Evolutionary conservation across 257 asterid species (phyloP).

Genomic region (Capsicum rhomboideum): DNA sequence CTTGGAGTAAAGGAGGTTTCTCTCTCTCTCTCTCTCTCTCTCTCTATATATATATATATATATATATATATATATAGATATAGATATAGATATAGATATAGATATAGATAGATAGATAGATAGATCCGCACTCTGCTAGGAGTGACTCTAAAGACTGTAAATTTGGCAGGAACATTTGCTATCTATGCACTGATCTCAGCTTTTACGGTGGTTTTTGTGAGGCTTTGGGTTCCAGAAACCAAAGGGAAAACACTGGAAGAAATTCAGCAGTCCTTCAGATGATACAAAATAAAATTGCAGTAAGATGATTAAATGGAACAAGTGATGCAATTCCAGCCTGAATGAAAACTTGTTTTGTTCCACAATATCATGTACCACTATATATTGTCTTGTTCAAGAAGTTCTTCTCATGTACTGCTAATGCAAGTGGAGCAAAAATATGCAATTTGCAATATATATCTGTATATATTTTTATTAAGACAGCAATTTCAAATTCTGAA

Average conservation of each 20-base stretch:
- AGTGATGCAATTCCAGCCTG: neutral
- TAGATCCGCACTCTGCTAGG: neutral
- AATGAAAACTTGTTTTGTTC: neutral
- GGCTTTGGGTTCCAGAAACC: constrained; percentile 81
- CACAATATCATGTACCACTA: neutral
- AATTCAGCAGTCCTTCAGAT: constrained; percentile 56
- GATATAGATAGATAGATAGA: neutral
- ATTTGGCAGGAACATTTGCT: constrained; percentile 62
- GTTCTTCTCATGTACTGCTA: neutral
- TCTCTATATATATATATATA: neutral
- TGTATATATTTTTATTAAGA: neutral
- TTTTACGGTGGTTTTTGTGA: constrained; percentile 47
- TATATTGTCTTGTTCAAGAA: neutral
- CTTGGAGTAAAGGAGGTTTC: constrained; percentile 87
- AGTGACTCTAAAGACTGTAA: neutral
- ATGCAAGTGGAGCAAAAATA: neutral
- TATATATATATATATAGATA: neutral
- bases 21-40: constrained; percentile 7
- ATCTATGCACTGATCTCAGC: constrained; percentile 50
- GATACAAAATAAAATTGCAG: constrained; percentile 9
- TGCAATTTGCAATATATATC: neutral
- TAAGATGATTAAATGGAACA: neutral
- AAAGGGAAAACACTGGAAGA: constrained; percentile 89
- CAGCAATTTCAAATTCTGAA: neutral
- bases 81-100: neutral